Evolutionary conservation across 345 rosid genomes (phyloP).

Genomic region (Zanthoxylum bungeanum): DNA sequence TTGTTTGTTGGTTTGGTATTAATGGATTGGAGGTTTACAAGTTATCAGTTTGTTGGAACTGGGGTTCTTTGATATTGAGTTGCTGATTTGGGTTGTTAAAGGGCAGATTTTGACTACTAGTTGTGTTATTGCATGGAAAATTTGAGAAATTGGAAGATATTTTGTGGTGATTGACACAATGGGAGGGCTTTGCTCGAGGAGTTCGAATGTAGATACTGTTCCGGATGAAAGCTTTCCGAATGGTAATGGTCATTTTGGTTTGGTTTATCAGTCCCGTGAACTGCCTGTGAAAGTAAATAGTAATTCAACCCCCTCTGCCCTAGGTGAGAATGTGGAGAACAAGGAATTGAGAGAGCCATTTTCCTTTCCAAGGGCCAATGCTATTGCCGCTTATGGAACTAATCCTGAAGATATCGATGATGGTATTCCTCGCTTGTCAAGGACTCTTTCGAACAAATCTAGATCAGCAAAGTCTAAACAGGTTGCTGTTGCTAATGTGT

Average conservation of each 20-base stretch:
- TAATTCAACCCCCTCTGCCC: slow-evolving; percentile 37
- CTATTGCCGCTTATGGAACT: slow-evolving; percentile 32
- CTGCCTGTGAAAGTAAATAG: slow-evolving; percentile 31
- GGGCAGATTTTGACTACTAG: slow-evolving; percentile 4
- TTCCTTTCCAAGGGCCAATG: slow-evolving; percentile 47
- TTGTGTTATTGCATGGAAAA: too few relatives aligned
- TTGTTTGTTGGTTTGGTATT: slow-evolving; percentile 37
- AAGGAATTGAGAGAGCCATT: slow-evolving; percentile 46
- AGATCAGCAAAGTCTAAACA: slow-evolving; percentile 80
- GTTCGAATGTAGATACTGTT: slow-evolving; percentile 88
- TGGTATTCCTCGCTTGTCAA: slow-evolving; percentile 72
- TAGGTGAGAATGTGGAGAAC: slow-evolving; percentile 43
- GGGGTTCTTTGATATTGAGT: slow-evolving; percentile 2
- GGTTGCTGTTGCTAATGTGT: slow-evolving; percentile 82
- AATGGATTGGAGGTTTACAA: slow-evolving; percentile 59
- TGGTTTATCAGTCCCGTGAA: slow-evolving; percentile 48
- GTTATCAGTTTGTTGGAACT: too few relatives aligned
- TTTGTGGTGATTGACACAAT: slow-evolving; percentile 33
- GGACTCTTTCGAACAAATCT: slow-evolving; percentile 64
- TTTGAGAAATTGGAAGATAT: too few relatives aligned
- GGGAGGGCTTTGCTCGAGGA: slow-evolving; percentile 99
- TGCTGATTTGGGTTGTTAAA: slow-evolving; percentile 6
- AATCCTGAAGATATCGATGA: slow-evolving; percentile 53
- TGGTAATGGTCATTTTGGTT: slow-evolving; percentile 52
- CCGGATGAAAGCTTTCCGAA: slow-evolving; percentile 73